Conservation (phyloP, 2,329 filamentous ascomycete species). For the Botryotinia globosa region DNA sequence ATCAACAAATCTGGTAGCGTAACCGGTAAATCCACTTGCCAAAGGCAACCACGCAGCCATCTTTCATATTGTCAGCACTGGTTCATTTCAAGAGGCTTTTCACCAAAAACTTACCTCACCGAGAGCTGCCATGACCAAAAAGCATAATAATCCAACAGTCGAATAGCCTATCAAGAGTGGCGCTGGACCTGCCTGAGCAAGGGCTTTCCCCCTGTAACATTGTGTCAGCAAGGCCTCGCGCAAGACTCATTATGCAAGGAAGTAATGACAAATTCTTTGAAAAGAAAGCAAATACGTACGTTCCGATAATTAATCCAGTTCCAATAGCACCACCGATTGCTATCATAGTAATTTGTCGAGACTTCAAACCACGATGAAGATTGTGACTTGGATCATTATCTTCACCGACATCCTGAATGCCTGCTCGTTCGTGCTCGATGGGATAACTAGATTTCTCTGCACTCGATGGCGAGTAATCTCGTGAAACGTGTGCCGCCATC, state of each 20-base stretch:
- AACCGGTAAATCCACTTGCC: conserved; percentile 76
- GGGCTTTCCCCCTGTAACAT: conserved; percentile 42
- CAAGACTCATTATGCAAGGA: background rate
- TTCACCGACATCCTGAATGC: background rate
- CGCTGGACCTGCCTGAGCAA: conserved; percentile 53
- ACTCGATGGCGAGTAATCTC: conserved; percentile 14
- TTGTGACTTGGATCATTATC: conserved; percentile 31
- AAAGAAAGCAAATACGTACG: conserved; percentile 33
- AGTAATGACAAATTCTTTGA: background rate
- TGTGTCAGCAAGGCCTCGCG: conserved; percentile 13
- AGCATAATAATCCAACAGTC: conserved; percentile 69
- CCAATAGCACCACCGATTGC: conserved; percentile 66
- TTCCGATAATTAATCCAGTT: conserved; percentile 67
- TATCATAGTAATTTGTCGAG: conserved; percentile 59
- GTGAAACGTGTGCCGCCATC: background rate
- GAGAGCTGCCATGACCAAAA: conserved; percentile 75
- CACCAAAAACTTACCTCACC: conserved; percentile 25
- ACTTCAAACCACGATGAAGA: conserved; percentile 52
- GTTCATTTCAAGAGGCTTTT: conserved; percentile 46
- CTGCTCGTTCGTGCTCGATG: background rate
- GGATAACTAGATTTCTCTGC: background rate
- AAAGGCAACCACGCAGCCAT: conserved; percentile 83
- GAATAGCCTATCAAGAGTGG: conserved; percentile 71
- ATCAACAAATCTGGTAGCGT: conserved; percentile 75
- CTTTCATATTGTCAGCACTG: conserved; percentile 40